Evolutionary conservation across 2,329 filamentous ascomycete genomes (phyloP).

Genomic region (Botrytis tulipae): DNA sequence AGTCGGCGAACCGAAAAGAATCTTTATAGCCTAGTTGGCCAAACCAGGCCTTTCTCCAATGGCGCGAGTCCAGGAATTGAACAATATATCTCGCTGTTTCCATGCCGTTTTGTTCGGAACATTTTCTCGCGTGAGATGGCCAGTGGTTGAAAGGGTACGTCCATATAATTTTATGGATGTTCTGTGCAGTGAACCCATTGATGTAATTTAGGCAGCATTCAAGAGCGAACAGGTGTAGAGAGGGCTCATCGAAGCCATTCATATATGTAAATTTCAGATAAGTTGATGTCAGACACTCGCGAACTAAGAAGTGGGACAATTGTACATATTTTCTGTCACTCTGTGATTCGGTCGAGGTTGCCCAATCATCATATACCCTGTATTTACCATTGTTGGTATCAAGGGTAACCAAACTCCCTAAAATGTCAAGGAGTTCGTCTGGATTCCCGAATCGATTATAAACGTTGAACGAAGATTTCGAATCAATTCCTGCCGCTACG

Average conservation of each 20-base stretch:
- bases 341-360: too few species aligned
- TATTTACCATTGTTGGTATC: too few species aligned
- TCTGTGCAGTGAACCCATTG: too few species aligned
- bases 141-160: background rate
- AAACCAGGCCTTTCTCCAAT: background rate
- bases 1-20: accelerated
- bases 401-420: background rate
- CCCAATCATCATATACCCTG: too few species aligned
- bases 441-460: background rate
- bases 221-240: background rate
- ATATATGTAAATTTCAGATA: background rate
- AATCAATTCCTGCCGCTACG: background rate
- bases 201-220: conserved; percentile 7
- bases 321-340: background rate
- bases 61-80: background rate
- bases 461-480: background rate
- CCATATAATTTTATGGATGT: background rate
- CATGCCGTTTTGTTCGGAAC: background rate
- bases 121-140: background rate
- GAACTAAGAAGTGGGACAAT: conserved; percentile 1
- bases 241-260: background rate
- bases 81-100: background rate
- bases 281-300: background rate
- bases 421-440: background rate
- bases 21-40: accelerated